Conservation (phyloP, 106 monocot genomes). For the Platanthera zijinensis region DNA sequence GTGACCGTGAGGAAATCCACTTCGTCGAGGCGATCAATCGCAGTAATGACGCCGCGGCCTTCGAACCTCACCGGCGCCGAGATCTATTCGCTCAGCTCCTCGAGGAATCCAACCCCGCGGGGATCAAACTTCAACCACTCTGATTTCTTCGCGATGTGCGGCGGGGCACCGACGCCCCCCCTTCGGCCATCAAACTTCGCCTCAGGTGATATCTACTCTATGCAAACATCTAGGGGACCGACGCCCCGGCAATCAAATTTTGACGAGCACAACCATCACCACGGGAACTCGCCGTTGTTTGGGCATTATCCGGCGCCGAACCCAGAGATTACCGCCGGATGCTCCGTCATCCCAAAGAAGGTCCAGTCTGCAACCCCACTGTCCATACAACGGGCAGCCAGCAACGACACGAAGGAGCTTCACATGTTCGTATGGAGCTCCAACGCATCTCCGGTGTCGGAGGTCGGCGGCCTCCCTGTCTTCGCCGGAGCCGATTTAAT, state of each 20-base stretch:
- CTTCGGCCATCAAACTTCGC: constrained; percentile 48
- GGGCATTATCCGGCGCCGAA: constrained; percentile 17
- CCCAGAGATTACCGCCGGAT: constrained; percentile 26
- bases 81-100: constrained; percentile 57
- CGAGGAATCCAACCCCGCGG: constrained; percentile 50
- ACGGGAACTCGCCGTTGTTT: constrained; percentile 9
- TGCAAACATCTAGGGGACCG: constrained; percentile 54
- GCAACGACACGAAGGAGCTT: constrained; percentile 53
- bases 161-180: constrained; percentile 23
- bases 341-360: constrained; percentile 6
- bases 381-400: not conserved
- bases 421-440: constrained; percentile 92
- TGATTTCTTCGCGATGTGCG: constrained; percentile 51
- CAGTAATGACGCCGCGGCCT: constrained; percentile 45
- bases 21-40: constrained; percentile 36
- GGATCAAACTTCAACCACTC: constrained; percentile 62
- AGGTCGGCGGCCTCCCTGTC: constrained; percentile 41
- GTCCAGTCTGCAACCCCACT: not conserved
- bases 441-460: constrained; percentile 52
- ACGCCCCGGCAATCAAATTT: constrained; percentile 56
- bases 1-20: constrained; percentile 53
- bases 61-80: constrained; percentile 67
- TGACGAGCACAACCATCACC: constrained; percentile 26
- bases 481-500: constrained; percentile 26
- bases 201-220: constrained; percentile 43